Evolutionary conservation across 139 green algal species (phyloP), one percentile per base, ranked within the genome.

Genomic region (Chlorella sp.): DNA sequence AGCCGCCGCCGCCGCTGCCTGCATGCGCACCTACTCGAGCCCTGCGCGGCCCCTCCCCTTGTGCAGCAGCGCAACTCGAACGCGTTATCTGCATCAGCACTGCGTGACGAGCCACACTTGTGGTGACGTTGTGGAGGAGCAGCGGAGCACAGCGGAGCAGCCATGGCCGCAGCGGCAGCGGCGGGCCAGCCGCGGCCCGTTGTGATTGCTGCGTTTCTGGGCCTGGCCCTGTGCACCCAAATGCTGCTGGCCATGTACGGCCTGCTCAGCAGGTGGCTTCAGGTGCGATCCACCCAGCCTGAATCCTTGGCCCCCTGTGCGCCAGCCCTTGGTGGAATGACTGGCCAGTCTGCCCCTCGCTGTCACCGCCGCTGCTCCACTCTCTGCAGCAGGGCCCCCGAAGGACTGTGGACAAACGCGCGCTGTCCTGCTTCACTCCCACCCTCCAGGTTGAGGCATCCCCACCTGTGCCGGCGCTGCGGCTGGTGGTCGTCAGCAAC

Each of bases 211-310:
- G 18, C 57, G 2, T 83, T 74, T 62, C 28, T 83, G 25, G 4
- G n/a, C 25, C 63, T 83, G 28, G 78, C 78, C 0, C 4, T 44
- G 4, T 36, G 39, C n/a, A 74, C 78, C 0, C 78, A 83, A 15
- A 34, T 74, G n/a, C 78, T 83, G 28, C 41, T 83, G 21, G 78
- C 78, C 0, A 30, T 75, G 28, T 83, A 83, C 20, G 78, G 78
- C 28, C 63, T 83, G 78, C 78, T 83, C 12, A 65, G 39, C 7
- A 63, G 78, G 6, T 83, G 64, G 30, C 63, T 70, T 0, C 78
- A 83, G 78, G 78, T 65, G 39, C 6, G 72, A 23, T 21, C 9
- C 65, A 38, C 30, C 1, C 12, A 13, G 30, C 25, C 30, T n/a
- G n/a, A 21, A 18, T n/a, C n/a, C n/a, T n/a, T n/a, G n/a, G n/a